Percentiles rank a stretch among this genome's conserved stretches.
Evolutionary conservation across 1,139 yeast species (phyloP).

Genomic region (Suhomyces coccinellae): DNA sequence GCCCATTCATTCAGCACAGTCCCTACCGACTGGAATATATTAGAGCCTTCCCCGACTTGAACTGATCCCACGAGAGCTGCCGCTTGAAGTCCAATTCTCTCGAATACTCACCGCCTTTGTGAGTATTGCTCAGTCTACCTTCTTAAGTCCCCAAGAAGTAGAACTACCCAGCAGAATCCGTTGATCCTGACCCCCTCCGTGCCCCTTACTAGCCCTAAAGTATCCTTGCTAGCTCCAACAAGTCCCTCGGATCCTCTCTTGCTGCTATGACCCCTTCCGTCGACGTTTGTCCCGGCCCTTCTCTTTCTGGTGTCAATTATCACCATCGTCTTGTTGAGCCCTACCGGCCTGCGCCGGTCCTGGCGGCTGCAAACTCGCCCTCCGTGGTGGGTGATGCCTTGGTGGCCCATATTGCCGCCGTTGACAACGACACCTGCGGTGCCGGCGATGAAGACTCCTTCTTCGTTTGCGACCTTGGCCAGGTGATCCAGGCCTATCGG

Average conservation of each 20-base stretch:
- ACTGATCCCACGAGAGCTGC: constrained; percentile 46
- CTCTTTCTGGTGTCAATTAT: constrained; percentile 12
- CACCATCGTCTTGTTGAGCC: constrained; percentile 12
- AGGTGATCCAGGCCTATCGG: constrained; percentile 57
- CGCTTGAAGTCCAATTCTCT: constrained; percentile 42
- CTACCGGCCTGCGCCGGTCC: constrained; percentile 1
- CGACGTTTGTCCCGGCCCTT: constrained; percentile 19
- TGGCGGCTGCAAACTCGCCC: constrained; percentile 9
- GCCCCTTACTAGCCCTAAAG: too few relatives aligned
- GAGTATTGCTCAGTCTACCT: constrained; percentile 25
- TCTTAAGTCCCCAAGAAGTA: constrained; percentile 19
- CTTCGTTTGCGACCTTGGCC: constrained; percentile 83
- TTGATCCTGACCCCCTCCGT: too few relatives aligned
- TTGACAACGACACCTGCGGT: constrained; percentile 62
- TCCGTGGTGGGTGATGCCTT: constrained; percentile 40
- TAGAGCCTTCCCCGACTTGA: constrained; percentile 11
- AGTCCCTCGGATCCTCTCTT: too few relatives aligned
- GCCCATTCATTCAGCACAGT: constrained; percentile 1
- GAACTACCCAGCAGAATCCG: constrained; percentile 3
- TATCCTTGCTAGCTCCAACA: too few relatives aligned
- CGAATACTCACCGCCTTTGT: constrained; percentile 32
- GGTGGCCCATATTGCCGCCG: constrained; percentile 37
- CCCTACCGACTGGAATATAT: constrained; percentile 6
- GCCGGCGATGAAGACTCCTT: constrained; percentile 87
- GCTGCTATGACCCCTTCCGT: constrained; percentile 31